These are phyloP conservation scores for Solanum chacoense DNA, from an alignment of 305 asterid genomes.

Conservation along the genomic window DNA sequence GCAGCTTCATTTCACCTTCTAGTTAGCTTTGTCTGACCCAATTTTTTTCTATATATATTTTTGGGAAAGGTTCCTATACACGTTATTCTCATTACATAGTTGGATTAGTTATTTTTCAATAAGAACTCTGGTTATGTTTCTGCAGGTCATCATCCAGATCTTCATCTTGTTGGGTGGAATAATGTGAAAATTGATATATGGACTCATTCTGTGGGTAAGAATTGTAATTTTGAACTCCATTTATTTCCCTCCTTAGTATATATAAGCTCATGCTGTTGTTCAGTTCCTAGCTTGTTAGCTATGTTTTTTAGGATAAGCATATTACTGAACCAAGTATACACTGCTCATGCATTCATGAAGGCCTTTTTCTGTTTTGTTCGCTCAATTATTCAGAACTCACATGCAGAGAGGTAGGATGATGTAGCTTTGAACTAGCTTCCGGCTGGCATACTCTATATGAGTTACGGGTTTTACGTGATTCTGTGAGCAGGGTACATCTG, in stretches of 20 bases:
- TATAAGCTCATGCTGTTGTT: not conserved
- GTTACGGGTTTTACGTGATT: not conserved
- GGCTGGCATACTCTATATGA: not conserved
- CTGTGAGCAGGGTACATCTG: not conserved
- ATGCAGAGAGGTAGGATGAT: not conserved
- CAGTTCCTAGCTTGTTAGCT: not conserved
- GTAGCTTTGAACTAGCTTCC: not conserved
- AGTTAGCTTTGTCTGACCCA: not conserved
- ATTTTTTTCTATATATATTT: not conserved
- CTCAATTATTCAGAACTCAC: not conserved
- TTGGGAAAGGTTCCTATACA: not conserved
- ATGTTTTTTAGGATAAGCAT: not conserved
- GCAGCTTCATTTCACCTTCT: not conserved
- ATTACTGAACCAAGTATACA: not conserved
- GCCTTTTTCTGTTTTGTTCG: not conserved
- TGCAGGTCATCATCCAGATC: slow-evolving; percentile 93
- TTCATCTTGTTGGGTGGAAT: slow-evolving; percentile 95
- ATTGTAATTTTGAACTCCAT: not conserved
- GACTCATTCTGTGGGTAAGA: slow-evolving; percentile 86
- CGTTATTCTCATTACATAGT: not conserved
- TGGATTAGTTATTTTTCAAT: not conserved
- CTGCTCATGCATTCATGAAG: not conserved
- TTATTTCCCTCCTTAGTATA: not conserved
- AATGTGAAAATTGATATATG: slow-evolving; percentile 70
- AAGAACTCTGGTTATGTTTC: not conserved